Conservation (phyloP, 208 protist species). For the Porcisia deanei region DNA sequence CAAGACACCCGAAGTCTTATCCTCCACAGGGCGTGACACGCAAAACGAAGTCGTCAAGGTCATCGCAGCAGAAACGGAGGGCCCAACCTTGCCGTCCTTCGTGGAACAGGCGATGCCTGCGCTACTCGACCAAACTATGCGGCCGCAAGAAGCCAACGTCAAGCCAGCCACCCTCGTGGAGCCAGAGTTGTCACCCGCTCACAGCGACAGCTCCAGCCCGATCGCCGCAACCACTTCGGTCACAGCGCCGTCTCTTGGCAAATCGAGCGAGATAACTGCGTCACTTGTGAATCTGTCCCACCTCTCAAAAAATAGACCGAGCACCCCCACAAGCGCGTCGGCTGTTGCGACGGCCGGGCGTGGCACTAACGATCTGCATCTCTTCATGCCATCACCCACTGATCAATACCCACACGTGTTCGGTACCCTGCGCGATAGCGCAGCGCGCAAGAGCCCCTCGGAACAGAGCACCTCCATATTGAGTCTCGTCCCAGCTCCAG, state of each 20-base stretch:
- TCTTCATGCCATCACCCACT: constrained; percentile 25
- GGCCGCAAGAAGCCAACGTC: not conserved
- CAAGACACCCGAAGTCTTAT: constrained; percentile 1
- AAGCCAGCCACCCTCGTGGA: not conserved
- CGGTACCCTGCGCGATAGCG: constrained; percentile 13
- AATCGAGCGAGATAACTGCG: not conserved
- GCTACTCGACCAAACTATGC: constrained; percentile 18
- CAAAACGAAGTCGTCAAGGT: not conserved
- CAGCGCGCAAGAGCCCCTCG: constrained; percentile 14
- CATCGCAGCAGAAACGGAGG: not conserved
- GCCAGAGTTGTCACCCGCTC: not conserved
- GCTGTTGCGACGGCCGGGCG: not conserved
- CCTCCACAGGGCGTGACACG: not conserved
- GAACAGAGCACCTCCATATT: constrained; percentile 26
- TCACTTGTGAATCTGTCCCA: not conserved
- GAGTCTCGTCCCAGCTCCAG: constrained; percentile 21
- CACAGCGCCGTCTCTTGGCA: not conserved
- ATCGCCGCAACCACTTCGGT: not conserved
- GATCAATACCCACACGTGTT: constrained; percentile 16
- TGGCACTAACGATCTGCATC: constrained; percentile 3
- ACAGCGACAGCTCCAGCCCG: not conserved
- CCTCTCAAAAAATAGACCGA: not conserved
- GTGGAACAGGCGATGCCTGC: not conserved
- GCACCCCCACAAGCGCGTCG: not conserved
- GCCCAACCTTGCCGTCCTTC: not conserved